A percentile compares a stretch with the other conserved stretches of the same genome.
These are phyloP conservation scores for Plasmodium vivax DNA, from an alignment of 169 alveolate species.

Conservation along the genomic window DNA sequence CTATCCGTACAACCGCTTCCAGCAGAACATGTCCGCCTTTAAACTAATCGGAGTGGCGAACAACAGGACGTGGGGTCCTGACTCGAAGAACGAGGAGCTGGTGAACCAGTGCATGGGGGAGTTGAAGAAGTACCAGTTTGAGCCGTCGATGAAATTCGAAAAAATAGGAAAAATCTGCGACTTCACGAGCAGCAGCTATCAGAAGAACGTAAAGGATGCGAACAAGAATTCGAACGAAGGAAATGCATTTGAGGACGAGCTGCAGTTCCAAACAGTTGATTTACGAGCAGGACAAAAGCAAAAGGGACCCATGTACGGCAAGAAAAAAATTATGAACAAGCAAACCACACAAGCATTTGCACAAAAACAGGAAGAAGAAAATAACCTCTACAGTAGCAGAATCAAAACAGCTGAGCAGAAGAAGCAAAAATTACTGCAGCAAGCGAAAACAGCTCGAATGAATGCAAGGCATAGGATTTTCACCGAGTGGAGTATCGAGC, in stretches of 20 bases:
- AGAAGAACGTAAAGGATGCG: slow-evolving; percentile 78
- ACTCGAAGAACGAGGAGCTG: slow-evolving; percentile 78
- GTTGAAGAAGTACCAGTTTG: slow-evolving; percentile 86
- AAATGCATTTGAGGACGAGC: slow-evolving; percentile 82
- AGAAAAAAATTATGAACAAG: slow-evolving; percentile 78
- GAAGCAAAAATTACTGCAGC: slow-evolving; percentile 80
- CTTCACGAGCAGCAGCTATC: slow-evolving; percentile 86
- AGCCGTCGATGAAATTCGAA: slow-evolving; percentile 87
- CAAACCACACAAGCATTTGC: slow-evolving; percentile 87
- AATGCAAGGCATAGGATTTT: slow-evolving; percentile 90
- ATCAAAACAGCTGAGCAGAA: slow-evolving; percentile 84
- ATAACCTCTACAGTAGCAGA: slow-evolving; percentile 81
- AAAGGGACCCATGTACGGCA: slow-evolving; percentile 76
- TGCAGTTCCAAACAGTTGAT: slow-evolving; percentile 87
- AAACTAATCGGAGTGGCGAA: slow-evolving; percentile 18
- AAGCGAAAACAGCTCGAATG: slow-evolving; percentile 84
- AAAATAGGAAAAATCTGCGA: slow-evolving; percentile 88
- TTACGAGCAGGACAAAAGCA: slow-evolving; percentile 79
- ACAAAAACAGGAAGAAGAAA: slow-evolving; percentile 87
- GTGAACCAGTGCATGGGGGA: slow-evolving; percentile 82
- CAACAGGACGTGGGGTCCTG: slow-evolving; percentile 85
- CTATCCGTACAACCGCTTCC: too few relatives aligned
- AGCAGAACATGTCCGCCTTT: slow-evolving; percentile 19
- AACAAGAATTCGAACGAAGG: slow-evolving; percentile 76
- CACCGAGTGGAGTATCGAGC: slow-evolving; percentile 94